Evolutionary conservation across 371 early-diverging fungal genomes (phyloP).

Genomic region (Mucor velutinosus): DNA sequence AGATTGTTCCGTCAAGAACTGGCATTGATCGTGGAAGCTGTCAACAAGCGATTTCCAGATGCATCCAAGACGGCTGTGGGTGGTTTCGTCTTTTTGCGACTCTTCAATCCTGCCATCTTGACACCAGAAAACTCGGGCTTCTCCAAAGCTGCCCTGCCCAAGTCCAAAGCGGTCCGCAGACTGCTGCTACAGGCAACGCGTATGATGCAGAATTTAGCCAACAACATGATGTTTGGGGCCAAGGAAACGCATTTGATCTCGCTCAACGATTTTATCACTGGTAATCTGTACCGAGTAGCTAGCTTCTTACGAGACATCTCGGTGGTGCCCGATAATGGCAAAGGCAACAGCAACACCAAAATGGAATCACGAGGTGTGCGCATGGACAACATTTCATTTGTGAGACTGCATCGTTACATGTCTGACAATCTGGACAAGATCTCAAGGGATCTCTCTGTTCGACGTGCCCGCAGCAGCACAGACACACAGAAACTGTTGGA

Average conservation of each 20-base stretch:
- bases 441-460: conserved; percentile 28
- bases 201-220: conserved; percentile 93
- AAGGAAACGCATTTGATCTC: conserved; percentile 89
- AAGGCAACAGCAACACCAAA: background rate
- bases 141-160: conserved; percentile 41
- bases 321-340: conserved; percentile 3
- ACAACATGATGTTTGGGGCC: conserved; percentile 90
- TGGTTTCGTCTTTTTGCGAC: conserved; percentile 89
- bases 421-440: conserved; percentile 47
- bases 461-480: conserved; percentile 18
- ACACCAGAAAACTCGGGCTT: conserved; percentile 70
- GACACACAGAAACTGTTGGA: conserved; percentile 31
- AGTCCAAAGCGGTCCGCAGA: conserved; percentile 70
- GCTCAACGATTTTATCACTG: conserved; percentile 79
- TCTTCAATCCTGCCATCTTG: conserved; percentile 92
- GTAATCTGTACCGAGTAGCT: conserved; percentile 64
- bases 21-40: conserved; percentile 68
- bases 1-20: conserved; percentile 78
- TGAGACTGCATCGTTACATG: conserved; percentile 38
- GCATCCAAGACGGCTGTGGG: conserved; percentile 84
- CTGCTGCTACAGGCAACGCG: conserved; percentile 89
- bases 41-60: conserved; percentile 80
- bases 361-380: conserved; percentile 4
- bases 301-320: conserved; percentile 63
- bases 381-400: conserved; percentile 50